Conservation (phyloP, 163 green algal genomes). For the Volvox carteri region DNA sequence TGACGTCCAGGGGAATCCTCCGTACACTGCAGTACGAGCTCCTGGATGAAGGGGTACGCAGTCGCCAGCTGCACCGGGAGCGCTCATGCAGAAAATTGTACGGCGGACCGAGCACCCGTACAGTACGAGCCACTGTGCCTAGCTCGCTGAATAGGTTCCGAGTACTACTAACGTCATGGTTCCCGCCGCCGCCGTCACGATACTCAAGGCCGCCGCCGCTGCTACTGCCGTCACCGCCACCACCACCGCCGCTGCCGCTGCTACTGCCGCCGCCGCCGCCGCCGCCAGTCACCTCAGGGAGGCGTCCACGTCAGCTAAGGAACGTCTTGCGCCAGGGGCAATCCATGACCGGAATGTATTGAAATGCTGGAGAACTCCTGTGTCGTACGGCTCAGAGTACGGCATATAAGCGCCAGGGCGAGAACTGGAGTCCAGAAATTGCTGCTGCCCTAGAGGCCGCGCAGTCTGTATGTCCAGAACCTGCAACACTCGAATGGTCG, state of each 20-base stretch:
- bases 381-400: neutral
- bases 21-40: neutral
- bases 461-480: no score
- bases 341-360: neutral
- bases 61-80: neutral
- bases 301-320: no score
- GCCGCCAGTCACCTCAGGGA: no score
- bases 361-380: slow-evolving; percentile 15
- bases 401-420: neutral
- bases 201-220: neutral
- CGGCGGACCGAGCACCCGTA: slow-evolving; percentile 10
- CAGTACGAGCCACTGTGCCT: neutral
- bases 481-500: no score
- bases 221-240: neutral
- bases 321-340: neutral
- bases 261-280: neutral
- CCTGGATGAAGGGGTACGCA: neutral
- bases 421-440: no score
- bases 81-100: neutral
- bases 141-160: neutral
- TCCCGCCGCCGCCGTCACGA: neutral
- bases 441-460: no score
- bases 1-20: no score
- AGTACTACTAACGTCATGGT: neutral
- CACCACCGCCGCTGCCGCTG: neutral